Conservation (phyloP, 768 basidiomycete genomes). For the Mycena filopes region DNA sequence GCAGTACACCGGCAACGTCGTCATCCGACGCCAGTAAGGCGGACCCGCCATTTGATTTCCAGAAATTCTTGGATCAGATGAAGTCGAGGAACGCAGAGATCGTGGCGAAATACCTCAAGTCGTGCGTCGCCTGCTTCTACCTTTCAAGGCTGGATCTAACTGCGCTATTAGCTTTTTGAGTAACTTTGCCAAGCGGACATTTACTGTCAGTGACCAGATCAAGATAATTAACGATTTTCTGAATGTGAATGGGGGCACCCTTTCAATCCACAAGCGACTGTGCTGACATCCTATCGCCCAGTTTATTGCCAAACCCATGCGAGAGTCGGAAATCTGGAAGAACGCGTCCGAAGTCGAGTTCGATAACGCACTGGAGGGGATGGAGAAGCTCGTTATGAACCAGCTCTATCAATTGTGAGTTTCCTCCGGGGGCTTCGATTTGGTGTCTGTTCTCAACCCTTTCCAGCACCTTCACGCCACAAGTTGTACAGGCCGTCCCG, state of each 20-base stretch:
- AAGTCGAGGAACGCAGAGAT: conserved; percentile 88
- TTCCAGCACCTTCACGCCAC: conserved; percentile 91
- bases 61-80: conserved; percentile 95
- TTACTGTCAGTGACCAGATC: conserved; percentile 92
- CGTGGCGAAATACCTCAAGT: conserved; percentile 93
- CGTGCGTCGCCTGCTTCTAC: conserved; percentile 63
- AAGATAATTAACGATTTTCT: conserved; percentile 97
- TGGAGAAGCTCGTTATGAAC: conserved; percentile 99
- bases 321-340: conserved; percentile 84
- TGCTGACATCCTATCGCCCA: conserved; percentile 43
- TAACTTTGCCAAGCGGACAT: conserved; percentile 92
- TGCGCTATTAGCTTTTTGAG: conserved; percentile 79
- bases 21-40: conserved; percentile 44
- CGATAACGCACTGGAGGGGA: conserved; percentile 96
- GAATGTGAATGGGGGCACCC: conserved; percentile 60
- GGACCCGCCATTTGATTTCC: conserved; percentile 85
- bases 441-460: conserved; percentile 10
- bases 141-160: conserved; percentile 2
- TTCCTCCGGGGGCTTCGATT: not conserved
- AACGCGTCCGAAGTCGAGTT: conserved; percentile 84
- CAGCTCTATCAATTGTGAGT: conserved; percentile 93
- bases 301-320: conserved; percentile 94
- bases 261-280: not conserved
- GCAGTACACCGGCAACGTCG: conserved; percentile 30
- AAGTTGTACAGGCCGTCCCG: conserved; percentile 71